These are phyloP conservation scores for Coprinellus micaceus DNA, from an alignment of 768 basidiomycete genomes.

Conservation along the genomic window DNA sequence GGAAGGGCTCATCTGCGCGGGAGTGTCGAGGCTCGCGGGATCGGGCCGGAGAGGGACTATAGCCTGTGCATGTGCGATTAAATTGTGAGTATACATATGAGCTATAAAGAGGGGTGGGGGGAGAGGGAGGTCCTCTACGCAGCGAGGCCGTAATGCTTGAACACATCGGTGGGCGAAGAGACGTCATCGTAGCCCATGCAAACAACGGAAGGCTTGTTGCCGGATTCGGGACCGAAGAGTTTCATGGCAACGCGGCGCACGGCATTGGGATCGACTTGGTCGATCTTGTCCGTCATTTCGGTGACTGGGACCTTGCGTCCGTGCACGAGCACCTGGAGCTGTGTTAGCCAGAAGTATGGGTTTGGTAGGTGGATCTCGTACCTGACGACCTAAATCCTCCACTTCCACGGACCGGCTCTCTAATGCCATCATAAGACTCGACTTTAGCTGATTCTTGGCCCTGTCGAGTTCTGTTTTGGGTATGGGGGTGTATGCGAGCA, in stretches of 20 bases:
- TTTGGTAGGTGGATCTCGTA: conserved; percentile 20
- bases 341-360: not conserved
- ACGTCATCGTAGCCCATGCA: conserved; percentile 81
- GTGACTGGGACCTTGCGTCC: conserved; percentile 79
- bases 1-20: too few species aligned
- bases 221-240: conserved; percentile 63
- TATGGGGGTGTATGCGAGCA: conserved; percentile 68
- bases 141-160: conserved; percentile 69
- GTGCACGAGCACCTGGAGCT: conserved; percentile 72
- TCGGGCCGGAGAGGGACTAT: too few species aligned
- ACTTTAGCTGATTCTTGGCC: conserved; percentile 95
- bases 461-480: conserved; percentile 69
- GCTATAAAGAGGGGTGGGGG: not conserved
- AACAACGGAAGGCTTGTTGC: conserved; percentile 72
- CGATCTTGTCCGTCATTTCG: conserved; percentile 89
- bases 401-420: conserved; percentile 84
- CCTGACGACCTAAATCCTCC: conserved; percentile 90
- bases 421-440: conserved; percentile 89
- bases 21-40: too few species aligned
- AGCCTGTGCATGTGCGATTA: too few species aligned
- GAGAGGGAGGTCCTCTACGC: conserved; percentile 4
- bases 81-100: too few species aligned
- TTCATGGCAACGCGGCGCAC: conserved; percentile 73
- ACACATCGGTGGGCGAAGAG: conserved; percentile 57
- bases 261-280: conserved; percentile 65